A percentile compares a stretch with the other conserved stretches of the same genome.
Conservation (phyloP, 2,329 filamentous ascomycete genomes). For the Fusarium sp. region DNA sequence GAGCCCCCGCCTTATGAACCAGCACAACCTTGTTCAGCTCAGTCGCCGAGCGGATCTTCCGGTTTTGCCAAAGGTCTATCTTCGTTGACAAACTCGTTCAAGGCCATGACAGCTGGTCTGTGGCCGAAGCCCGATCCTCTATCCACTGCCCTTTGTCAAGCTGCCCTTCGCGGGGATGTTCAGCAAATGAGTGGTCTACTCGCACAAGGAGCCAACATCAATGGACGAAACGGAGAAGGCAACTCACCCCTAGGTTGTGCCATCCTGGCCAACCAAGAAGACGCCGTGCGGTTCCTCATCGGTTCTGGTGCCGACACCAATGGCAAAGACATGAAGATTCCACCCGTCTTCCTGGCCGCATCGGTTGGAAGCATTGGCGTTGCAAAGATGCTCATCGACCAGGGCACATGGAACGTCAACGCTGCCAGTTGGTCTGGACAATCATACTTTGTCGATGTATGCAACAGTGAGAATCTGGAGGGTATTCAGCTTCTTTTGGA, state of each 20-base stretch:
- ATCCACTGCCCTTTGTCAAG: slow-evolving; percentile 50
- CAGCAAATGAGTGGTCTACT: slow-evolving; percentile 47
- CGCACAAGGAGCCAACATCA: slow-evolving; percentile 48
- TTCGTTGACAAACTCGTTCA: slow-evolving; percentile 48
- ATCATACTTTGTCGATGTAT: slow-evolving; percentile 44
- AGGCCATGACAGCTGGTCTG: slow-evolving; percentile 47
- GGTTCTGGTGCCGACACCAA: slow-evolving; percentile 43
- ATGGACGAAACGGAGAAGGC: slow-evolving; percentile 49
- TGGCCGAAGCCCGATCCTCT: slow-evolving; percentile 49
- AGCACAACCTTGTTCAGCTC: slow-evolving; percentile 19
- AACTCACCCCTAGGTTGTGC: slow-evolving; percentile 49
- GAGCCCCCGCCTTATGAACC: slow-evolving; percentile 42
- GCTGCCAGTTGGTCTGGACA: slow-evolving; percentile 43
- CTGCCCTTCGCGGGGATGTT: slow-evolving; percentile 46
- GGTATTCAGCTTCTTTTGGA: slow-evolving; percentile 45
- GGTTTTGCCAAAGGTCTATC: slow-evolving; percentile 38
- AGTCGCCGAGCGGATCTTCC: slow-evolving; percentile 7
- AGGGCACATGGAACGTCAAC: slow-evolving; percentile 45
- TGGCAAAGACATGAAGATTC: slow-evolving; percentile 38
- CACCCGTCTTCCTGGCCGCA: slow-evolving; percentile 48
- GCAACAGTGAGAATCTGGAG: slow-evolving; percentile 36
- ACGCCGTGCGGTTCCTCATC: slow-evolving; percentile 47
- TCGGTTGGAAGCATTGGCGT: slow-evolving; percentile 42
- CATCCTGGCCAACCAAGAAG: slow-evolving; percentile 44
- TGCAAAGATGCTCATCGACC: slow-evolving; percentile 41